Conservation (phyloP, 352 stramenopile genomes). For the Aphanomyces stellatus region DNA sequence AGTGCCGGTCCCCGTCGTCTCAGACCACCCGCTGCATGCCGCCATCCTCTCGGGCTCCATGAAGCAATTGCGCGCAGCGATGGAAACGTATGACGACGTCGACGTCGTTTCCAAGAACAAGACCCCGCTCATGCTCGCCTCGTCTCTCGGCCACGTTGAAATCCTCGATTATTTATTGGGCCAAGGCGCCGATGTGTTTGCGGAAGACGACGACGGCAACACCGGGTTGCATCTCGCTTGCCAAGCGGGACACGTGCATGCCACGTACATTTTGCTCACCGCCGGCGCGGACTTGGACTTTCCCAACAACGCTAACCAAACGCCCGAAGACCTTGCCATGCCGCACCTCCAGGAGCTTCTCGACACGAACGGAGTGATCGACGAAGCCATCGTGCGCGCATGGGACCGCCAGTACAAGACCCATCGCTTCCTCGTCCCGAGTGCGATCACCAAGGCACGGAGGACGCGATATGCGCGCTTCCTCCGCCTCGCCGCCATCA, state of each 20-base stretch:
- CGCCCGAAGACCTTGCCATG: constrained; percentile 62
- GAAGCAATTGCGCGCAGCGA: neutral
- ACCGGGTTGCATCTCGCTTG: constrained; percentile 73
- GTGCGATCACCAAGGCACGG: neutral
- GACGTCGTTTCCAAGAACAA: constrained; percentile 32
- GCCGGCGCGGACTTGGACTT: constrained; percentile 76
- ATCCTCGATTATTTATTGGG: constrained; percentile 68
- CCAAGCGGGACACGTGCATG: constrained; percentile 61
- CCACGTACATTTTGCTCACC: constrained; percentile 71
- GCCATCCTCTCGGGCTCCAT: neutral
- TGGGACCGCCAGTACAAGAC: constrained; percentile 14
- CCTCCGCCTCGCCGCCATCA: neutral
- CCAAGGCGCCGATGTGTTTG: constrained; percentile 58
- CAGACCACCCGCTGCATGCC: neutral
- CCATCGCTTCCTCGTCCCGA: neutral
- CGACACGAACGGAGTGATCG: constrained; percentile 17
- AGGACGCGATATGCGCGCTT: neutral
- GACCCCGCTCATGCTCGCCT: constrained; percentile 67
- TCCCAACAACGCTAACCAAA: constrained; percentile 71
- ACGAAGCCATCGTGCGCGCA: constrained; percentile 6
- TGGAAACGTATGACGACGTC: constrained; percentile 34
- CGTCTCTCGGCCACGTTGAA: constrained; percentile 38
- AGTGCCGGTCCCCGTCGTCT: neutral
- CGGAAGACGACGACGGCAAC: constrained; percentile 70
- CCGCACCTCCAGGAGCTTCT: constrained; percentile 11